These are phyloP conservation scores for Colletotrichum cordylinicola DNA, from an alignment of 2,329 filamentous ascomycete genomes.

Conservation along the genomic window DNA sequence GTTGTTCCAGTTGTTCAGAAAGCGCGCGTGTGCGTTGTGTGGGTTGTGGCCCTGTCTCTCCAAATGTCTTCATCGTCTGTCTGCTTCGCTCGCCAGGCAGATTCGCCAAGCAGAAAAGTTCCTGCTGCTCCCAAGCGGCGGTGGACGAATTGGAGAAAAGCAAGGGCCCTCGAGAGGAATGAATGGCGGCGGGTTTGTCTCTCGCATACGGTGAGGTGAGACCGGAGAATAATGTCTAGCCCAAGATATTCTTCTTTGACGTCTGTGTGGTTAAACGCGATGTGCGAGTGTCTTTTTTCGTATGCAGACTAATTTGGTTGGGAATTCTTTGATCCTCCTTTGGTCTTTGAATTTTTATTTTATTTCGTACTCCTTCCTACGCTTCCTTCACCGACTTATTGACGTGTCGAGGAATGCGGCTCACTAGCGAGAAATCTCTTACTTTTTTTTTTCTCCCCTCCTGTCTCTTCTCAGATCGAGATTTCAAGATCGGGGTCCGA, in stretches of 20 bases:
- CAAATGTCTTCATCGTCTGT: neutral
- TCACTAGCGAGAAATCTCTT: neutral
- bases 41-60: neutral
- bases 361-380: neutral
- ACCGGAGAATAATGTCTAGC: neutral
- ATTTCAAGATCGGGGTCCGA: constrained; percentile 14
- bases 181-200: neutral
- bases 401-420: constrained; percentile 8
- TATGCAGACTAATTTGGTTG: constrained; percentile 8
- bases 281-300: neutral
- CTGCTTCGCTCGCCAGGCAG: neutral
- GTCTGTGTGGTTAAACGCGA: neutral
- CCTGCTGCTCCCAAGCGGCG: neutral
- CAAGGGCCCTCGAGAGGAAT: neutral
- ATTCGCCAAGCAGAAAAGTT: neutral
- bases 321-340: constrained; percentile 6
- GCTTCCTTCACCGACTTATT: constrained; percentile 19
- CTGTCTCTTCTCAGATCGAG: constrained; percentile 2
- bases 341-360: neutral
- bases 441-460: neutral
- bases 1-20: neutral
- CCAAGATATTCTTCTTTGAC: neutral
- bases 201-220: constrained; percentile 1
- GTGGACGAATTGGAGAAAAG: neutral
- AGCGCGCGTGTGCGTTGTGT: neutral